Percentiles rank a stretch among this genome's conserved stretches.
Evolutionary conservation across 2,329 filamentous ascomycete species (phyloP).

Genomic region (Trichophyton simii): DNA sequence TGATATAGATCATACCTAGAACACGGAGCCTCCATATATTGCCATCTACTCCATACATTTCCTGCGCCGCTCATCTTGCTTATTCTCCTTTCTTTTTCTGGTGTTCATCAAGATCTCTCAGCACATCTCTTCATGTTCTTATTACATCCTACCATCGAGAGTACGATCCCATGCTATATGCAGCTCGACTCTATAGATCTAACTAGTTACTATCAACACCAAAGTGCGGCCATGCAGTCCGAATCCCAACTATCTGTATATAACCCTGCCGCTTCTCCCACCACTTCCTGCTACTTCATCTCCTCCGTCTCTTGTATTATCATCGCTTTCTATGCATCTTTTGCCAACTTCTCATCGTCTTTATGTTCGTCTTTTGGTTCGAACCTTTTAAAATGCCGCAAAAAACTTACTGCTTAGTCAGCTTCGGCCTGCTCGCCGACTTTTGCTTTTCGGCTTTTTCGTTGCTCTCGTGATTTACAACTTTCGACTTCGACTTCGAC

Average conservation of each 20-base stretch:
- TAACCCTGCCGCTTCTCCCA: too few relatives aligned
- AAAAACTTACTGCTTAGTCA: neutral
- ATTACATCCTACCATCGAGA: neutral
- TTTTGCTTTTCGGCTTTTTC: neutral
- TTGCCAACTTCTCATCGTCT: neutral
- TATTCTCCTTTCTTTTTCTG: neutral
- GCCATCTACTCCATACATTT: too few relatives aligned
- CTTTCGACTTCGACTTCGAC: neutral
- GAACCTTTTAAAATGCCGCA: neutral
- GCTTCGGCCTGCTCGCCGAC: neutral
- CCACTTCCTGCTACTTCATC: neutral
- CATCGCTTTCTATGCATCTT: neutral
- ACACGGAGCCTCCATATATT: too few relatives aligned
- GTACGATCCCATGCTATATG: neutral
- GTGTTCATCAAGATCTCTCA: neutral
- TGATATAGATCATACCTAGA: too few relatives aligned
- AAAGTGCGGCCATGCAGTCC: neutral
- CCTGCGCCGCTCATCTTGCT: neutral
- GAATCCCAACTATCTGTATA: neutral
- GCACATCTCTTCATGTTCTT: neutral
- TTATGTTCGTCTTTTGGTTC: neutral
- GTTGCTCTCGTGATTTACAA: neutral
- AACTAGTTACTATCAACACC: neutral
- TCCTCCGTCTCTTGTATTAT: neutral
- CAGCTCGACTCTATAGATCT: neutral